Evolutionary conservation across 2,329 filamentous ascomycete genomes (phyloP).

Genomic region (Epichloe festucae): DNA sequence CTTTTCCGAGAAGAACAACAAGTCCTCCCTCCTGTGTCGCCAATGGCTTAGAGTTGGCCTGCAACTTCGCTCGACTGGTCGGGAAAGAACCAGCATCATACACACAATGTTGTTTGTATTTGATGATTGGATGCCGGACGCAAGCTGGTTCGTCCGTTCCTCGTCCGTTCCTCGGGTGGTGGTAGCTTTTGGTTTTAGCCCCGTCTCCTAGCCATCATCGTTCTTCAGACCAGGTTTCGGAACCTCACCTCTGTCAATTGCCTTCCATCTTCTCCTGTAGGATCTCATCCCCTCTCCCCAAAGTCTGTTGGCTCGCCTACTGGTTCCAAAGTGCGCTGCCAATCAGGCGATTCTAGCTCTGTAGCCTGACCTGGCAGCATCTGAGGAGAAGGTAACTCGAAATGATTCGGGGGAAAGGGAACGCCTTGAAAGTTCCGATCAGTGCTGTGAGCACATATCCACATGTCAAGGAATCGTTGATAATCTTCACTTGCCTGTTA

Average conservation of each 20-base stretch:
- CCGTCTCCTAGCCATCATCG: too few relatives aligned
- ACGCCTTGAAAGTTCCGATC: conserved; percentile 34
- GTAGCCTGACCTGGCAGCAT: conserved; percentile 21
- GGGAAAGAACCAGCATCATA: too few relatives aligned
- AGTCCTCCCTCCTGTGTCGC: neutral
- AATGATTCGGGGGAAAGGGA: conserved; percentile 32
- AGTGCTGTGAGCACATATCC: conserved; percentile 31
- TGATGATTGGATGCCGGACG: neutral
- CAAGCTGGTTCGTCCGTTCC: neutral
- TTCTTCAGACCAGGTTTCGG: too few relatives aligned
- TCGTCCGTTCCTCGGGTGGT: too few relatives aligned
- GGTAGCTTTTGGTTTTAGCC: too few relatives aligned
- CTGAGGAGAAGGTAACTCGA: conserved; percentile 34
- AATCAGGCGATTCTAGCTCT: conserved; percentile 2
- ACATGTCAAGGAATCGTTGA: conserved; percentile 31
- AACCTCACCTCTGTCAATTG: neutral
- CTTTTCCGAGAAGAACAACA: neutral
- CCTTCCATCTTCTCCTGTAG: neutral
- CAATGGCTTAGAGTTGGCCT: neutral
- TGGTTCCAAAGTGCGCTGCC: conserved; percentile 4
- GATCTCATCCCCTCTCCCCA: neutral
- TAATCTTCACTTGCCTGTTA: conserved; percentile 23
- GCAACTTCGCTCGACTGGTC: neutral
- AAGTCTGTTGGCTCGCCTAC: conserved; percentile 1
- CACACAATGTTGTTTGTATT: too few relatives aligned